Evolutionary conservation across 495 filamentous ascomycete species (phyloP).

Genomic region (Pyrenula aspistea): DNA sequence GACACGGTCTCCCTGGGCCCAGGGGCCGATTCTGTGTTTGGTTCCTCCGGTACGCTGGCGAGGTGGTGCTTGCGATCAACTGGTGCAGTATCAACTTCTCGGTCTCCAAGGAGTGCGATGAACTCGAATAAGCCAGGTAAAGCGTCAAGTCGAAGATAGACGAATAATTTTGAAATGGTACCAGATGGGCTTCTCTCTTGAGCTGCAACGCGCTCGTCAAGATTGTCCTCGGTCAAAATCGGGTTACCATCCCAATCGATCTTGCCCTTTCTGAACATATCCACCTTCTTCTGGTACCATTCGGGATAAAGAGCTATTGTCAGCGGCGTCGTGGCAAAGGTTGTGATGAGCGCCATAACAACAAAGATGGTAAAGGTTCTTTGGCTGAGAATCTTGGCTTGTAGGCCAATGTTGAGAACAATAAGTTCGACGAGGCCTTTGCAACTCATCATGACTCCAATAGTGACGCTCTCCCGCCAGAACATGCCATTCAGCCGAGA

Average conservation of each 20-base stretch:
- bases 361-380: constrained; percentile 97
- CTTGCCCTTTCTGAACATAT: constrained; percentile 81
- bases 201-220: constrained; percentile 30
- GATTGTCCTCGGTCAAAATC: constrained; percentile 22
- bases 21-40: constrained; percentile 5
- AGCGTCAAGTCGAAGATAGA: constrained; percentile 79
- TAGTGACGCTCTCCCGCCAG: constrained; percentile 88
- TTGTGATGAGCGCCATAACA: constrained; percentile 93
- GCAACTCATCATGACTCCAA: constrained; percentile 93
- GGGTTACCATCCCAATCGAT: constrained; percentile 84
- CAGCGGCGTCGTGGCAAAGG: constrained; percentile 80
- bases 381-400: constrained; percentile 77
- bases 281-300: constrained; percentile 85
- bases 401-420: constrained; percentile 88
- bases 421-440: constrained; percentile 95
- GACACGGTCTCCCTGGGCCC: constrained; percentile 12
- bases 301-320: constrained; percentile 68
- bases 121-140: constrained; percentile 79
- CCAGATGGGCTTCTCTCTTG: constrained; percentile 27
- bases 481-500: constrained; percentile 66
- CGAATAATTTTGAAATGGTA: constrained; percentile 36
- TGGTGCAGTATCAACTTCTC: constrained; percentile 8
- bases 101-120: constrained; percentile 52
- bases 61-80: constrained; percentile 35
- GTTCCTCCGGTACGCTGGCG: constrained; percentile 13